Evolutionary conservation across 177 flowering plant genomes (phyloP), one percentile per base, ranked within the genome.

Genomic region (Vitis hybrid): DNA sequence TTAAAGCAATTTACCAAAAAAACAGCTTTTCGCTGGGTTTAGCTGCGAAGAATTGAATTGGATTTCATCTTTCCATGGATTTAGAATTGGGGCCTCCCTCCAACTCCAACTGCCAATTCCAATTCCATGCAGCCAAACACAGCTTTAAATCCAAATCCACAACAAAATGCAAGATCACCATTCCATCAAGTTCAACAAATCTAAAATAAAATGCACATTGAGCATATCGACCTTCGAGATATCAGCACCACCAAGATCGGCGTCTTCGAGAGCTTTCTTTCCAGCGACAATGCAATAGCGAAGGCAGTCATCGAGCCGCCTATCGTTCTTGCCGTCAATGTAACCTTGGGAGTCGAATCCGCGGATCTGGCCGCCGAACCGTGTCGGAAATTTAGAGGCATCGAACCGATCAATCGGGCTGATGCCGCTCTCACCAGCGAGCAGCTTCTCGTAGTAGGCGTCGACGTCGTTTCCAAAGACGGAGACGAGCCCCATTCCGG

Each of bases 341-440:
- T 84, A 89, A 8, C 94, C 97, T n/a, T 83, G 72, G 2, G 91
- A 72, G 4, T 12, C 34, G 54, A 91, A 91, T 18, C 83, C 87
- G 2, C 86, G 89, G 78, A 91, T 89, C 87, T 91, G 92, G 4
- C 93, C 97, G 3, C 79, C 97, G 71, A 91, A 89, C 5, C 93
- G 71, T 4, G 93, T 89, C 0, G 97, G 92, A 56, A 91, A 91
- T 57, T 86, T 84, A 23, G 92, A 86, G 10, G 91, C 91, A 63
- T 91, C 96, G 56, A 91, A 91, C 11, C 93, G 77, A 65, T 91
- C 93, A 48, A 91, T 91, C 23, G 51, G 72, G 7, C 70, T 60
- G 62, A 91, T 78, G 13, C 96, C 96, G 51, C 91, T 87, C 70
- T 83, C 84, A 1, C 97, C 93, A 1, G 81, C 64, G 3, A 91